Base-by-base conservation (phyloP, 2,329 filamentous ascomycete species). In the Colletotrichum sp. region DNA sequence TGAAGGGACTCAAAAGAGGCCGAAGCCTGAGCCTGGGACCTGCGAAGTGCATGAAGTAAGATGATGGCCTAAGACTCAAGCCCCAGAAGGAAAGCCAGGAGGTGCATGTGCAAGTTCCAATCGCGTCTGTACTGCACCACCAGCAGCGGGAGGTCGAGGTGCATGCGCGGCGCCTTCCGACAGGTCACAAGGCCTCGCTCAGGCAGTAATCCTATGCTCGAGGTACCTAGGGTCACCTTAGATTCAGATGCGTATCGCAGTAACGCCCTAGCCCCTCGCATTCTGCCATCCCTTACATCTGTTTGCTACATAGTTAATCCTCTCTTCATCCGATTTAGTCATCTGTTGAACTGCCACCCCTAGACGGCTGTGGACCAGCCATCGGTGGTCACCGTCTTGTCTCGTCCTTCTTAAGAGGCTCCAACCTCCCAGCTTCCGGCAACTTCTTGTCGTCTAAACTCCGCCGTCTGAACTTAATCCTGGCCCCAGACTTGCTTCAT, bases 131-230 rank as follows among this genome's bases (percentile, higher is more conserved):
- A 30, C 59, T 63, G 63, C 30, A 49, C n/a, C 44, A n/a, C 18
- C 44, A 52, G 36, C 16, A 18, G 24, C 28, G 44, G 64, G 34
- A 49, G n/a, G n/a, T 66, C 18, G 64, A 67, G 64, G 34, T 32
- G 30, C 60, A 67, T 28, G 28, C 62, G 55, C 73, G 73, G 73
- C 73, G 73, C 69, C 73, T 67, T 76, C 73, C 73, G 69, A 76
- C 64, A 62, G 63, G 69, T 76, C 73, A 76, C 65, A 55, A 62
- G 73, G 49, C 55, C 69, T 62, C 39, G 28, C 72, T 76, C 57
- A 57, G 55, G 69, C 62, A 71, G 73, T 63, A 28, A 63, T 57
- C 62, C 69, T 64, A 39, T 26, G 62, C 32, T 64, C 32, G 5
- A 44, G 36, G 32, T 39, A 21, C 44, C 44, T 21, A 59, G 44